Evolutionary conservation across 1,139 yeast species (phyloP), one percentile per base, ranked within the genome.

Genomic region (Suhomyces ambrosiae): DNA sequence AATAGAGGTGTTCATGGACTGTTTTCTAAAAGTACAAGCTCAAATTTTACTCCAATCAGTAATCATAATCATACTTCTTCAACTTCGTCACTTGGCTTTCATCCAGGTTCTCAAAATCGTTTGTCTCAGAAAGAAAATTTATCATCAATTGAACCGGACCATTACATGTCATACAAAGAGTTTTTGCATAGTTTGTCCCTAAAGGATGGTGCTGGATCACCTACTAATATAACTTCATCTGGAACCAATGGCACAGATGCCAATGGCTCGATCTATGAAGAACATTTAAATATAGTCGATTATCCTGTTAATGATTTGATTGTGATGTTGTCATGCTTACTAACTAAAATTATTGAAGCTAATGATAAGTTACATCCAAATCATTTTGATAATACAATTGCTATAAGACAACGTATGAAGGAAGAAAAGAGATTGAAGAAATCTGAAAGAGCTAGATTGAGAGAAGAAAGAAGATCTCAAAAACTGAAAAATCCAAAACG

Each of bases 271-370:
- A 36, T 33, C 9, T 42, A 52, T 40, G 76, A 76, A 37, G 79
- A 74, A 30, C 90, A 82, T 50, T 68, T 86, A 42, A 88, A 87
- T 56, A 86, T 90, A 38, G 90, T 88, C 11, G 86, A 82, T 31
- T 87, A 82, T 55, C 90, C 96, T 0, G 89, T 86, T 2, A 79
- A 84, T 41, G 94, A 86, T 47, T 73, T 92, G 23, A 73, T 92
- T 31, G 61, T 81, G 37, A 90, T 92, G 97, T 71, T 92, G 32
- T 80, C 96, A 17, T 85, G 95, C 21, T 68, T 90, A 33, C 68
- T 92, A 35, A 87, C 87, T 45, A 87, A 86, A 56, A 89, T 92
- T 31, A 85, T 90, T 31, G 94, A 86, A 53, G 90, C 96, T n/a
- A 92, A 92, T 62, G 98, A 92, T 60, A 74, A 80, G 35, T 66